Conservation (phyloP, 148 eudicot species). For the Chenopodium berlandieri region DNA sequence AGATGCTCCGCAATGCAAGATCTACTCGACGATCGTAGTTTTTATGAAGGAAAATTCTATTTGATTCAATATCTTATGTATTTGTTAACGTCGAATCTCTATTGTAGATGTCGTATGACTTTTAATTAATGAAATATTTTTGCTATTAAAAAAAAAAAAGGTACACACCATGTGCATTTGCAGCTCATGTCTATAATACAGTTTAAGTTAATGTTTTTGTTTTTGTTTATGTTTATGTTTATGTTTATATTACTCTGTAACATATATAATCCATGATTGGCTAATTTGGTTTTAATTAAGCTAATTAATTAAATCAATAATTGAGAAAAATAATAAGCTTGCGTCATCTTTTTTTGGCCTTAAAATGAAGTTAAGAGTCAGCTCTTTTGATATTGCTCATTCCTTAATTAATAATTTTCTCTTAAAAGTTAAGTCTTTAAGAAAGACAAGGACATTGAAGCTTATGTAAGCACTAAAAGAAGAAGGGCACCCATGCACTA, state of each 20-base stretch:
- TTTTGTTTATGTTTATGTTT: background rate
- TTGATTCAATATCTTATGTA: no score
- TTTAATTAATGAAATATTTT: no score
- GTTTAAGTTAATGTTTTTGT: background rate
- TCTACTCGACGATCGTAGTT: no score
- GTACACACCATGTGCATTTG: constrained; percentile 15
- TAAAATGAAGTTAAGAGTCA: constrained; percentile 25
- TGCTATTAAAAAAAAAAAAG: background rate
- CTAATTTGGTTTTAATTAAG: background rate
- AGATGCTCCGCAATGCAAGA: no score
- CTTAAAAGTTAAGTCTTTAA: constrained; percentile 13
- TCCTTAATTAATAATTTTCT: background rate
- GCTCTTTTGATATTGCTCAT: constrained; percentile 3
- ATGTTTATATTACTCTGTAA: background rate
- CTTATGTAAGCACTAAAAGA: constrained; percentile 32
- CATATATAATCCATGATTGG: constrained; percentile 18
- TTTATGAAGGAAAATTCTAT: no score
- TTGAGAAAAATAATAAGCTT: constrained; percentile 14
- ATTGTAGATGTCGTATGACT: no score
- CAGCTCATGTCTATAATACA: constrained; percentile 2
- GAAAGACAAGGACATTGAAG: constrained; percentile 33
- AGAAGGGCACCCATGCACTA: constrained; percentile 26
- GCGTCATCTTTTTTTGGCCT: constrained; percentile 26
- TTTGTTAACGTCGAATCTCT: no score
- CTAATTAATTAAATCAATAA: background rate